phyloP scores from a whole-genome alignment of 163 green algal species.

The Chlorella variabilis region DNA sequence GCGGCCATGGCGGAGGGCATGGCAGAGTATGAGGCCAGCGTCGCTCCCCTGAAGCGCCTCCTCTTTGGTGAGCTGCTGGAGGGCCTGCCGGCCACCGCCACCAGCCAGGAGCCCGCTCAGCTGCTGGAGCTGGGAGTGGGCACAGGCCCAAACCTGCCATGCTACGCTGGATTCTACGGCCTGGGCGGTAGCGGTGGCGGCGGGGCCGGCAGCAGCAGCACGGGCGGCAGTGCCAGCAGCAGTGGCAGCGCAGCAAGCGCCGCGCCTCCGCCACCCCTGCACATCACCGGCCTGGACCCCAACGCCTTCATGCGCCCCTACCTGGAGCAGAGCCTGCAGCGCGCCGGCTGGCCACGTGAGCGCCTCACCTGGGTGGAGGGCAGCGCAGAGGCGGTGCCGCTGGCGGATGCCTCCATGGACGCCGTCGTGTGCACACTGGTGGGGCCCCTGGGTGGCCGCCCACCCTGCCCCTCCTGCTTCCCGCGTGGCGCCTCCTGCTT shows the following conservation, averaged over 20 bases:
- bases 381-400: slow-evolving; percentile 51
- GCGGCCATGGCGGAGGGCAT: slow-evolving; percentile 37
- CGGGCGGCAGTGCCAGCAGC: neutral
- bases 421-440: slow-evolving; percentile 61
- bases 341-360: slow-evolving; percentile 8
- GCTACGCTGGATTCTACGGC: neutral
- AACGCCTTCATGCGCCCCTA: slow-evolving; percentile 59
- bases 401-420: slow-evolving; percentile 45
- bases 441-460: neutral
- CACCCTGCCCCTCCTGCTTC: no score
- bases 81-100: neutral
- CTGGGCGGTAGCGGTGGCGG: neutral
- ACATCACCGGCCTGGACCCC: slow-evolving; percentile 61
- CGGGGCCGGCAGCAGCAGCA: slow-evolving; percentile 36
- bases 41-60: slow-evolving; percentile 54
- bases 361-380: slow-evolving; percentile 45
- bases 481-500: no score
- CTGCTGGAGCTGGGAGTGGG: slow-evolving; percentile 64
- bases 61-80: slow-evolving; percentile 55
- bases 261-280: slow-evolving; percentile 3
- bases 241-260: neutral
- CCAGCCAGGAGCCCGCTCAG: neutral
- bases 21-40: slow-evolving; percentile 47
- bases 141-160: slow-evolving; percentile 66
- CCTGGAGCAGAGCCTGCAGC: slow-evolving; percentile 31